A percentile compares a stretch with the other conserved stretches of the same genome.
Evolutionary conservation across 805 yeast genomes (phyloP).

Genomic region (Candida parachauliodes): DNA sequence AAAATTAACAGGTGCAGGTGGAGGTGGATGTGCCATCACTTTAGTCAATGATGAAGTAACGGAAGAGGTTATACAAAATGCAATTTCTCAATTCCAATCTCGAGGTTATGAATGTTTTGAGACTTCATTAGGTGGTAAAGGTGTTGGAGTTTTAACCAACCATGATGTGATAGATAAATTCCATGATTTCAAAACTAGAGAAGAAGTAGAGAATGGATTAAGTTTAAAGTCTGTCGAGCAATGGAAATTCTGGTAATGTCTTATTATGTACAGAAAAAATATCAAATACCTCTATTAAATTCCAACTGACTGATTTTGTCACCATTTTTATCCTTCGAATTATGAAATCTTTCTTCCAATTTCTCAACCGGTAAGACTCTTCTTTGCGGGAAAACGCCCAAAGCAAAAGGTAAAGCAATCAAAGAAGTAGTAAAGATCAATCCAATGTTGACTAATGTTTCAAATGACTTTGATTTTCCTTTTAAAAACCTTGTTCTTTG

Average conservation of each 20-base stretch:
- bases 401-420: constrained; percentile 86
- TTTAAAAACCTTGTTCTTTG: constrained; percentile 64
- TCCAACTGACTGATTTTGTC: constrained; percentile 55
- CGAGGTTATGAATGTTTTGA: constrained; percentile 71
- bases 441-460: constrained; percentile 76
- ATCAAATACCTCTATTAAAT: constrained; percentile 90
- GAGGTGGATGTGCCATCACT: constrained; percentile 98
- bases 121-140: constrained; percentile 85
- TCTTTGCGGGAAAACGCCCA: constrained; percentile 93
- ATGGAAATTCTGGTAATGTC: constrained; percentile 61
- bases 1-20: constrained; percentile 97
- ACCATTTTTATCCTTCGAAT: constrained; percentile 61
- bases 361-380: constrained; percentile 54
- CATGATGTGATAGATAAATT: constrained; percentile 33
- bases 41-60: constrained; percentile 49
- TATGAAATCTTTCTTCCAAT: constrained; percentile 64
- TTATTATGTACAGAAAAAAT: constrained; percentile 3
- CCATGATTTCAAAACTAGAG: constrained; percentile 34
- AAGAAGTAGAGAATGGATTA: constrained; percentile 45
- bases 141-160: constrained; percentile 57
- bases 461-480: constrained; percentile 62
- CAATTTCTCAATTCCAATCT: constrained; percentile 30
- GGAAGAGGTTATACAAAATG: constrained; percentile 32
- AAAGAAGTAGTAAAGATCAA: constrained; percentile 82
- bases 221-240: constrained; percentile 40